These are phyloP conservation scores for Solanum clarkiae DNA, from an alignment of 257 asterid genomes.

Conservation along the genomic window DNA sequence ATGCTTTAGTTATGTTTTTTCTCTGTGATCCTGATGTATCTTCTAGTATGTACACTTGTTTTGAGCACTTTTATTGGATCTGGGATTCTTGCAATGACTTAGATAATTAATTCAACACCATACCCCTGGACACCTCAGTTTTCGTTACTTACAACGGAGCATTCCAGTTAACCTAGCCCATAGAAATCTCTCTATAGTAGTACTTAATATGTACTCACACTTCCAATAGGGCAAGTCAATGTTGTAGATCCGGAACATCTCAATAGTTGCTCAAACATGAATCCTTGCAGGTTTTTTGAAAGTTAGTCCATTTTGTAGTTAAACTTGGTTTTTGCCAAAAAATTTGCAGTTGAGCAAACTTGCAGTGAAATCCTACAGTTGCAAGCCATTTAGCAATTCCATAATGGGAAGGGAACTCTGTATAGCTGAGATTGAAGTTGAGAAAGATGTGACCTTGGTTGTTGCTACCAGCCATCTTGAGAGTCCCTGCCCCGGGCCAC, in stretches of 20 bases:
- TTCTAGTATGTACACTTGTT: background rate
- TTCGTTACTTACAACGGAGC: background rate
- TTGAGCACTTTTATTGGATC: background rate
- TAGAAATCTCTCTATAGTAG: background rate
- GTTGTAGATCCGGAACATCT: background rate
- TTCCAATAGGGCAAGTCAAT: background rate
- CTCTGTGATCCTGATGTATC: background rate
- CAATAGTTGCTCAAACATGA: background rate
- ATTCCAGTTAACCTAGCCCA: background rate
- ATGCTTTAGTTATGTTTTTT: background rate
- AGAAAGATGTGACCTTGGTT: conserved; percentile 26
- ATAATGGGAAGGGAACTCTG: conserved; percentile 77
- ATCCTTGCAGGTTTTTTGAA: background rate
- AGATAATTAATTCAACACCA: background rate
- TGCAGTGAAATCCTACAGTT: conserved; percentile 55
- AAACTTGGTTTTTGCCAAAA: background rate
- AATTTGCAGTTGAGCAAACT: conserved; percentile 58
- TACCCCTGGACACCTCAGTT: background rate
- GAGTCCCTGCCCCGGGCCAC: conserved; percentile 89
- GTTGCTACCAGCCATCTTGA: conserved; percentile 93
- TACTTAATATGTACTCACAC: background rate
- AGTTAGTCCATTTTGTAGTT: background rate
- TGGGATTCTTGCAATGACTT: background rate
- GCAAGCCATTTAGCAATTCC: conserved; percentile 58
- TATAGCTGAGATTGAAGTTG: conserved; percentile 48